Evolutionary conservation across 176 grass and related monocot genomes (phyloP).

Genomic region (Cenchrus americanus): DNA sequence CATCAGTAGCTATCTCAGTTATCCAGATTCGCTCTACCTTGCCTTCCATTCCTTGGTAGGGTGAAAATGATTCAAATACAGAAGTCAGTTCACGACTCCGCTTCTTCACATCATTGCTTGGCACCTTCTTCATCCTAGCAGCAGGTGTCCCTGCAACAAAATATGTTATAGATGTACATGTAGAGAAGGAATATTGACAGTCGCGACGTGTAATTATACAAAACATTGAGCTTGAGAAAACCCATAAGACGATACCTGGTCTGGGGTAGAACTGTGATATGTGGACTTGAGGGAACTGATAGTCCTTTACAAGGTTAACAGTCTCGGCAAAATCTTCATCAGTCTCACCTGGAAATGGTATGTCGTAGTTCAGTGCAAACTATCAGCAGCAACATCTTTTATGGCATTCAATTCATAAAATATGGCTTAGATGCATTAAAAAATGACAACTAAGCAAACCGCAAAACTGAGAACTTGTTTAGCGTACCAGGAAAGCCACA

Average conservation of each 20-base stretch:
- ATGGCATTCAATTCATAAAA: not conserved
- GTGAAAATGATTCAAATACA: slow-evolving; percentile 90
- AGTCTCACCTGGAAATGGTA: slow-evolving; percentile 66
- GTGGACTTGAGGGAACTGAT: slow-evolving; percentile 86
- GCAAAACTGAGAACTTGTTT: slow-evolving; percentile 29
- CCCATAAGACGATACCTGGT: slow-evolving; percentile 61
- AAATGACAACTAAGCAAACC: slow-evolving; percentile 3
- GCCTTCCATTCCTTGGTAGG: slow-evolving; percentile 88
- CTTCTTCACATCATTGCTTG: slow-evolving; percentile 83
- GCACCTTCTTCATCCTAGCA: slow-evolving; percentile 94
- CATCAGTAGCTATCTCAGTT: slow-evolving; percentile 85
- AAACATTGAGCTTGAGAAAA: not conserved
- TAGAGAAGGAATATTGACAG: not conserved
- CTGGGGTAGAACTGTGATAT: slow-evolving; percentile 98
- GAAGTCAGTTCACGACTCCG: slow-evolving; percentile 84
- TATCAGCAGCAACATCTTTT: not conserved
- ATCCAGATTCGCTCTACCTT: slow-evolving; percentile 82
- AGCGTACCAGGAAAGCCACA: slow-evolving; percentile 88
- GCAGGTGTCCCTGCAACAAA: slow-evolving; percentile 88
- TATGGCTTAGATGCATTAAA: not conserved
- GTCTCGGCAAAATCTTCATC: slow-evolving; percentile 93
- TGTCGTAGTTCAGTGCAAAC: slow-evolving; percentile 10
- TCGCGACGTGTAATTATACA: not conserved
- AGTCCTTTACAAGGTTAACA: slow-evolving; percentile 79
- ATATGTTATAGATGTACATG: not conserved